Conservation (phyloP, 257 asterid genomes). For the Eustoma russellianum region DNA sequence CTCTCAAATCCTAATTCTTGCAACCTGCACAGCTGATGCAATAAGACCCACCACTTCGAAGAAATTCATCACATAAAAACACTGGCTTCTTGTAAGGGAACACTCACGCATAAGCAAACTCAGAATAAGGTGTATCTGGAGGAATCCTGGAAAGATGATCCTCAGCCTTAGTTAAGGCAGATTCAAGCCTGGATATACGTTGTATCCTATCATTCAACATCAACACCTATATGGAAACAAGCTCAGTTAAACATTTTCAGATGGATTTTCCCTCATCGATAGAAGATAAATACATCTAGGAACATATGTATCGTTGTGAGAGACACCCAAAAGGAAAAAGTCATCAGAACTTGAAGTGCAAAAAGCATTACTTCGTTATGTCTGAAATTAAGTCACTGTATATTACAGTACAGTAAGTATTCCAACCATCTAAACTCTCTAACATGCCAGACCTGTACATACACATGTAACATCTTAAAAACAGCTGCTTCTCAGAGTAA, state of each 20-base stretch:
- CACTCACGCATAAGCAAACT: slow-evolving; percentile 72
- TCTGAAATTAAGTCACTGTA: not conserved
- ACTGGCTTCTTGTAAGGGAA: not conserved
- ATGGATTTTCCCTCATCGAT: not conserved
- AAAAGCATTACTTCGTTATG: not conserved
- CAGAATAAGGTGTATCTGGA: slow-evolving; percentile 61
- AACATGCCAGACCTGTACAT: not conserved
- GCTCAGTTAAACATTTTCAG: not conserved
- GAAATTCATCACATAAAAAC: not conserved
- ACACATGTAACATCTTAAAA: not conserved
- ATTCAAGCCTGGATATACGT: slow-evolving; percentile 67
- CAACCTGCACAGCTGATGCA: slow-evolving; percentile 37
- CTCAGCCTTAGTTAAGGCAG: slow-evolving; percentile 68
- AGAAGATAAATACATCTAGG: not conserved
- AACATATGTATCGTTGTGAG: not conserved
- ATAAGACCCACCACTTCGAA: not conserved
- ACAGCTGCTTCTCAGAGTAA: slow-evolving; percentile 2
- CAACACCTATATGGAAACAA: slow-evolving; percentile 36
- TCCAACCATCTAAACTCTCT: not conserved
- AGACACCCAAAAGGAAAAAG: not conserved
- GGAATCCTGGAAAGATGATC: slow-evolving; percentile 57
- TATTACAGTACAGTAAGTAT: not conserved
- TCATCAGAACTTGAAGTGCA: not conserved
- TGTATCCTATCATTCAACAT: slow-evolving; percentile 91
- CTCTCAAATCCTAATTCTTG: slow-evolving; percentile 98